Percentiles rank a stretch among this genome's conserved stretches.
Conservation (phyloP, 2,329 filamentous ascomycete species). For the Cytospora chrysosperma region DNA sequence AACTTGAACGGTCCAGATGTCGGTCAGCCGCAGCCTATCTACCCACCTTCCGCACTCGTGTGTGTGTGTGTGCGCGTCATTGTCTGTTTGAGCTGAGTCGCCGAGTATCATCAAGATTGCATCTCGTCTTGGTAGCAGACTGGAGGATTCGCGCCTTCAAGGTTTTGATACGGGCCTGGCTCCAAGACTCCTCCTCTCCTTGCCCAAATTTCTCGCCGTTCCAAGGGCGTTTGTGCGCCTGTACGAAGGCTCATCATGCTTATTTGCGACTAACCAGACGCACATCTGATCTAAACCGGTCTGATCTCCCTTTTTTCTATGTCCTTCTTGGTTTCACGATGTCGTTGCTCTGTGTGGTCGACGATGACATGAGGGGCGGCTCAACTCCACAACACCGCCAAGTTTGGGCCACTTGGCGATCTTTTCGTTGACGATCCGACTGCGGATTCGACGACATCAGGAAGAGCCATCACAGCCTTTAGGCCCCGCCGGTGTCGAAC, state of each 20-base stretch:
- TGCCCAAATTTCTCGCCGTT: not conserved
- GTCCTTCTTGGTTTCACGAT: constrained; percentile 7
- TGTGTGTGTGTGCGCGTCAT: not conserved
- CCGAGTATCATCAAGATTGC: not conserved
- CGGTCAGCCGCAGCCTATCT: not conserved
- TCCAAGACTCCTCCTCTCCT: not conserved
- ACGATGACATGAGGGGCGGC: not conserved
- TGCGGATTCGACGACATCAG: not conserved
- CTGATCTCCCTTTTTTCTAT: constrained; percentile 6
- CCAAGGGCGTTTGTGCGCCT: constrained; percentile 2
- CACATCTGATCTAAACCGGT: constrained; percentile 7
- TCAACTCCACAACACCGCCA: constrained; percentile 2
- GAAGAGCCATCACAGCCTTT: not conserved
- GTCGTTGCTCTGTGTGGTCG: constrained; percentile 10
- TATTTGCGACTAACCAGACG: not conserved
- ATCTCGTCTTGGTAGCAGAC: not conserved
- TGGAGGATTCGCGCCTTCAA: constrained; percentile 6
- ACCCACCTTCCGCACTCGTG: not conserved
- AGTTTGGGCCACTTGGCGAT: not conserved
- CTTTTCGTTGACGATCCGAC: not conserved
- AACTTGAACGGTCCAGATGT: no score
- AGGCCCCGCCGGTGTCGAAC: constrained; percentile 6
- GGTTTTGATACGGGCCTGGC: constrained; percentile 11
- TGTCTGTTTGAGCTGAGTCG: not conserved
- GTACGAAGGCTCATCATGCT: not conserved